Base-by-base conservation (phyloP, 2,329 filamentous ascomycete genomes). In the Diaporthe vexans region DNA sequence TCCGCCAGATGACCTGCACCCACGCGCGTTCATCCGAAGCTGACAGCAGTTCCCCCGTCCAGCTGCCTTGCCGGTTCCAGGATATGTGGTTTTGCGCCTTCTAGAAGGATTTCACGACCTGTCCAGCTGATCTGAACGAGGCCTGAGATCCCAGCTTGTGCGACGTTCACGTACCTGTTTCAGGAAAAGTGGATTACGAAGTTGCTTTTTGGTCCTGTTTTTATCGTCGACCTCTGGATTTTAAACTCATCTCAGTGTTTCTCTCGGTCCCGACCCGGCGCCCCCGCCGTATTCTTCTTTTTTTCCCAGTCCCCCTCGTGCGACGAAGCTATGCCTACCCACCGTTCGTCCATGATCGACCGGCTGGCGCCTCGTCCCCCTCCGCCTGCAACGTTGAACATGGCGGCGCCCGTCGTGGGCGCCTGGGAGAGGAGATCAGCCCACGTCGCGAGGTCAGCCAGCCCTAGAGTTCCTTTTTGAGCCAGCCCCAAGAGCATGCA, bases 381-480 rank as follows among this genome's bases (percentile, higher is more conserved):
- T 58, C 43, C 61, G n/a, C 43, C 10, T 73, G 61, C 63, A 74
- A 74, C 72, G 72, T 74, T 33, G 56, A 46, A 74, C 65, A 74
- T 33, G 54, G 26, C 65, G 51, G 48, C 48, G 26, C 24, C 33
- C 37, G 48, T 35, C 35, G 40, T n/a, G 21, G 10, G 37, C 21
- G 35, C 35, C 61, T 19, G 15, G 26, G 13, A 26, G 19, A 51
- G 37, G 37, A 35, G 7, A 67, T 51, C 26, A 35, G 21, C 46
- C 35, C 35, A 57, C 29, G 29, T 26, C 57, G 48, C 48, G 21
- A 57, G 21, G 40, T 54, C 33, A 29, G 70, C 48, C 33, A 29
- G 70, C 48, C 33, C 24, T 35, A 46, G 46, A 29, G 19, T 46
- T 65, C 19, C 43, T 67, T 52, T 67, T 67, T 67, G 43, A 48